Evolutionary conservation across 176 grass and related monocot genomes (phyloP).

Genomic region (Coix lacrymajobi): DNA sequence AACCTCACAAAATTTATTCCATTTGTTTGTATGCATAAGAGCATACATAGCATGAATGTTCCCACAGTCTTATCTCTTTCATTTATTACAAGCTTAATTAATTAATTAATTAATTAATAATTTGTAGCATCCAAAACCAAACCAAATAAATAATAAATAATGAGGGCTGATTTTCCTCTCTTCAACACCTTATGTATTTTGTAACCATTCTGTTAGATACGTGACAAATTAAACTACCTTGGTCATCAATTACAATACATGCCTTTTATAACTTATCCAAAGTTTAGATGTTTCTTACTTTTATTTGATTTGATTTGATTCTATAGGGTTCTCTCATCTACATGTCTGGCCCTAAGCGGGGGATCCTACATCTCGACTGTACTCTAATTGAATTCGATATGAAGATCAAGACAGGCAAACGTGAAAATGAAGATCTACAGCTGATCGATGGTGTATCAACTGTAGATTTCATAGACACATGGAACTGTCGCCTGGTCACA

Average conservation of each 20-base stretch:
- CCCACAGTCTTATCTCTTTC: background rate
- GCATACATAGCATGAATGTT: background rate
- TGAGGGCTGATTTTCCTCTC: background rate
- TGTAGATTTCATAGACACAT: background rate
- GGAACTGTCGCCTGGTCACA: background rate
- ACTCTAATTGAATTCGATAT: slow-evolving; percentile 12
- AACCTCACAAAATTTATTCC: background rate
- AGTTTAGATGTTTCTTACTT: background rate
- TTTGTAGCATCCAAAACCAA: background rate
- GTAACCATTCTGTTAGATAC: background rate
- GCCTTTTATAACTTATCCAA: background rate
- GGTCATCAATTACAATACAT: background rate
- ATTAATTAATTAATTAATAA: background rate
- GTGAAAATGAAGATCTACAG: slow-evolving; percentile 2
- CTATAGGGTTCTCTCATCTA: background rate
- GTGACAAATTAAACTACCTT: background rate
- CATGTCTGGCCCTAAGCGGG: slow-evolving; percentile 27
- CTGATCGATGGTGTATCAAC: slow-evolving; percentile 19
- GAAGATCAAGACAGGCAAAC: background rate
- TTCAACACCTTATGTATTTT: background rate
- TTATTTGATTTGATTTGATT: background rate
- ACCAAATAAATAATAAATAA: background rate
- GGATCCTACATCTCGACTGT: background rate
- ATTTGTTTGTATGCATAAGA: background rate
- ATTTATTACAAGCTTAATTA: background rate